These are phyloP conservation scores for Urochloa ruziziensis DNA, from an alignment of 176 grass and related monocot genomes.

Conservation along the genomic window DNA sequence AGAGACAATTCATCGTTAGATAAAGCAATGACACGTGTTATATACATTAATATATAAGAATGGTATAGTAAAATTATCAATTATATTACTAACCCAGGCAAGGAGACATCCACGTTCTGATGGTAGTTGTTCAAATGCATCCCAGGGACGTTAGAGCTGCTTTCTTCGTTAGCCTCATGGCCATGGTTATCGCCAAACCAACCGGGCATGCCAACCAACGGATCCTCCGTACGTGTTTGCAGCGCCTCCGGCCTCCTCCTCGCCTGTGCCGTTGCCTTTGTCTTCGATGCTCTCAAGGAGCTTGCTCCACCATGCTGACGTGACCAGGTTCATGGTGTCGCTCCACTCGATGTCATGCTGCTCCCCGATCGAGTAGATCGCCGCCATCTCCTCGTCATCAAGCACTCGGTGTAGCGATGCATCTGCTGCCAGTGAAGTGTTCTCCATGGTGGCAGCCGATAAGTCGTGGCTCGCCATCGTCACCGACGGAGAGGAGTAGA, in stretches of 20 bases:
- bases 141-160: constrained; percentile 14
- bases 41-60: neutral
- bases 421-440: constrained; percentile 19
- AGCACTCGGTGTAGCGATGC: constrained; percentile 61
- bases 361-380: constrained; percentile 70
- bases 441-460: constrained; percentile 20
- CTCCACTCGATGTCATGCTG: constrained; percentile 91
- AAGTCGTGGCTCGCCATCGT: constrained; percentile 25
- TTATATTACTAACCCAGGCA: constrained; percentile 58
- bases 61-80: neutral
- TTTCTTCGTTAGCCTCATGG: neutral
- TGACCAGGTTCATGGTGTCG: constrained; percentile 75
- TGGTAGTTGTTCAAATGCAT: constrained; percentile 40
- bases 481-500: constrained; percentile 42
- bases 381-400: constrained; percentile 80
- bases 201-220: neutral
- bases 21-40: neutral
- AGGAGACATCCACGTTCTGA: constrained; percentile 34
- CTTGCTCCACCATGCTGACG: constrained; percentile 87
- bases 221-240: neutral
- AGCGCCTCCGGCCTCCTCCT: constrained; percentile 5
- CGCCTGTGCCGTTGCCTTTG: neutral
- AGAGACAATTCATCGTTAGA: neutral
- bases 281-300: constrained; percentile 71
- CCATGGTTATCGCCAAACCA: constrained; percentile 21